Conservation (phyloP, 1,284 basidiomycete genomes). For the Microbotryum saponariae region DNA sequence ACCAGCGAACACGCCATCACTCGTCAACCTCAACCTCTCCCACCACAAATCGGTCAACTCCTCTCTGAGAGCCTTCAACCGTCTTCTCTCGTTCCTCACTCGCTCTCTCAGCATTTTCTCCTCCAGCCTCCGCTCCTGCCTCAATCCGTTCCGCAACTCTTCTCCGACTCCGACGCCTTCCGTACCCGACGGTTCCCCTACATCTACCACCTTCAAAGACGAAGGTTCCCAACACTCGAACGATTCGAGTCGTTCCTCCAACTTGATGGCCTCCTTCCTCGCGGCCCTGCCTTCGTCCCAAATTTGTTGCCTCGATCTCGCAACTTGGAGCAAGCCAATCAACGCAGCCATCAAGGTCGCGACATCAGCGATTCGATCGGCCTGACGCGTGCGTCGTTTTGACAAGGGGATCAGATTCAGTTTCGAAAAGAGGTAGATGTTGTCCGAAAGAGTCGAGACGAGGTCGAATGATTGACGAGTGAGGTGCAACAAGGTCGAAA, state of each 20-base stretch:
- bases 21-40: constrained; percentile 9
- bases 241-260: constrained; percentile 12
- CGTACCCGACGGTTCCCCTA: too few relatives aligned
- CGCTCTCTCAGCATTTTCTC: constrained; percentile 3
- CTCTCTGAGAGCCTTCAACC: neutral
- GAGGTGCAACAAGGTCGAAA: neutral
- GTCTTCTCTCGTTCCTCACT: constrained; percentile 5
- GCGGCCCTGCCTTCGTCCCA: neutral
- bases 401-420: constrained; percentile 7
- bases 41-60: constrained; percentile 13
- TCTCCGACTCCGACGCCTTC: neutral
- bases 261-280: neutral
- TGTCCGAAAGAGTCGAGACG: constrained; percentile 10
- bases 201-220: neutral
- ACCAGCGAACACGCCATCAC: constrained; percentile 22
- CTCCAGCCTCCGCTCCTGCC: constrained; percentile 1
- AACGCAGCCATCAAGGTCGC: constrained; percentile 1
- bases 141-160: neutral
- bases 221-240: constrained; percentile 15
- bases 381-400: neutral
- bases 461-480: constrained; percentile 4
- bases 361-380: constrained; percentile 10
- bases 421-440: constrained; percentile 16
- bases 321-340: neutral
- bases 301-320: neutral